These are phyloP conservation scores for Musa troglodytarum DNA, from an alignment of 176 grass and related monocot species.

Conservation along the genomic window DNA sequence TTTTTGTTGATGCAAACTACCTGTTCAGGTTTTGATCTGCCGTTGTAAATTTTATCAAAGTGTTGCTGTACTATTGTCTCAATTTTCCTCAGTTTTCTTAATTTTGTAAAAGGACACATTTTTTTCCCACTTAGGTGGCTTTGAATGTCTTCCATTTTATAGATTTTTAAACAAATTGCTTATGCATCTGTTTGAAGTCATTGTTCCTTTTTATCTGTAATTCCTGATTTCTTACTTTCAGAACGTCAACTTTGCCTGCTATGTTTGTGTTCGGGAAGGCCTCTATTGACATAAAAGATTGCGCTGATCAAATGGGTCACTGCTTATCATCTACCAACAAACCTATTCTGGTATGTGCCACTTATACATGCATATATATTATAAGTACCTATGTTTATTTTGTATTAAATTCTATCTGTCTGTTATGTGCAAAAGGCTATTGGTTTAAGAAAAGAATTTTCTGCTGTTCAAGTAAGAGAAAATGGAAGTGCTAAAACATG, in stretches of 20 bases:
- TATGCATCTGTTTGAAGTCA: neutral
- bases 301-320: conserved; percentile 35
- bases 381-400: conserved; percentile 1
- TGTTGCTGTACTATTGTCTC: neutral
- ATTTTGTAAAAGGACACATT: neutral
- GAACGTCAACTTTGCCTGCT: conserved; percentile 82
- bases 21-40: neutral
- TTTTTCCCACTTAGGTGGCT: neutral
- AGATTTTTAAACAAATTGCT: neutral
- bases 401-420: neutral
- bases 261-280: conserved; percentile 82
- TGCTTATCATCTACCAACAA: conserved; percentile 41
- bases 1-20: neutral
- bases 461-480: too few relatives aligned
- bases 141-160: neutral
- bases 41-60: neutral
- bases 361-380: too few relatives aligned
- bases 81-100: neutral
- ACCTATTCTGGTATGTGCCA: conserved; percentile 44
- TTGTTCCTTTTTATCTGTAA: neutral
- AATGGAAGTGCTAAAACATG: too few relatives aligned
- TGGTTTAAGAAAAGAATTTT: too few relatives aligned
- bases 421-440: too few relatives aligned
- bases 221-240: conserved; percentile 26
- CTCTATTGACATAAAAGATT: conserved; percentile 38